Conservation (phyloP, 2,329 filamentous ascomycete species). For the Fusarium odoratissimum region DNA sequence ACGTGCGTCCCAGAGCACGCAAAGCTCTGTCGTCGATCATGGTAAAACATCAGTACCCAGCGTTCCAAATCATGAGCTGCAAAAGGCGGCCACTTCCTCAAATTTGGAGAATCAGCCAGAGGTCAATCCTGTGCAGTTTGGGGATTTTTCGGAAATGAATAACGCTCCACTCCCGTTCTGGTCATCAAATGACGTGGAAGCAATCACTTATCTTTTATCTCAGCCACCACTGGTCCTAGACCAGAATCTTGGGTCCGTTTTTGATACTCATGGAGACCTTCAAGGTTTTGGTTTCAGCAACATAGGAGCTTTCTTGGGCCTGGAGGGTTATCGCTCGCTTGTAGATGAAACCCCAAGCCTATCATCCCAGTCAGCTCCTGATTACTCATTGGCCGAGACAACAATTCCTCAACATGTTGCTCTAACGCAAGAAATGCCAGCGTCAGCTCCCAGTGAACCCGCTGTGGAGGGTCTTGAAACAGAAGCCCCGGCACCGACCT, state of each 20-base stretch:
- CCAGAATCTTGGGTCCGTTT: not conserved
- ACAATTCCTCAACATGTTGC: not conserved
- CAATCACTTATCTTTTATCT: not conserved
- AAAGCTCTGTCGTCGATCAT: not conserved
- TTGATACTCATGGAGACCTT: not conserved
- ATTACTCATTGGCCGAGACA: not conserved
- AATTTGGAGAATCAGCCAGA: not conserved
- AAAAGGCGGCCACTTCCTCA: not conserved
- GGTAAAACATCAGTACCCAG: not conserved
- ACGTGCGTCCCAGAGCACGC: not conserved
- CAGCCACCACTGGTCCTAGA: not conserved
- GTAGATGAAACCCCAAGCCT: not conserved
- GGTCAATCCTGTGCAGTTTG: not conserved
- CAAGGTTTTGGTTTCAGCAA: not conserved
- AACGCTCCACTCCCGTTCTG: not conserved
- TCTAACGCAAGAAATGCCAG: not conserved
- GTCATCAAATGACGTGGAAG: not conserved
- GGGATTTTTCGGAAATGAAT: not conserved
- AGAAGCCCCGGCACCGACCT: not conserved
- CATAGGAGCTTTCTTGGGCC: not conserved
- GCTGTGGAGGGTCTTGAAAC: not conserved
- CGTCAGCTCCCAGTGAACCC: not conserved
- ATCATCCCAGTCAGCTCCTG: not conserved
- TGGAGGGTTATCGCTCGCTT: not conserved
- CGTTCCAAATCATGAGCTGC: not conserved